These are phyloP conservation scores for Penicillium sp. DNA, from an alignment of 2,329 filamentous ascomycete genomes.

Conservation along the genomic window DNA sequence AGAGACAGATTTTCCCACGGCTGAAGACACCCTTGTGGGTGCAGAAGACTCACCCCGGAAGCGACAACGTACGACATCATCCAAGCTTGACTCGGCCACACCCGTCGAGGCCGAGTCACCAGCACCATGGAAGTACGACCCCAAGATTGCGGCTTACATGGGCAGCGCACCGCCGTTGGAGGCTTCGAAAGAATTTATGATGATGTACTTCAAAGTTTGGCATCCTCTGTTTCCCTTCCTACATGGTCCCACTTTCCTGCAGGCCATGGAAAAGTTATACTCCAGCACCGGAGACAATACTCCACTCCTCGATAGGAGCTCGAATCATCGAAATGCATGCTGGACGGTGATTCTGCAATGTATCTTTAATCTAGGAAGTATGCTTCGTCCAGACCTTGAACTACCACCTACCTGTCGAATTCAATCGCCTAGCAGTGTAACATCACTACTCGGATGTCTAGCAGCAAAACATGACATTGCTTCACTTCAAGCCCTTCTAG, in stretches of 20 bases:
- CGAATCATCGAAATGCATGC: slow-evolving; percentile 26
- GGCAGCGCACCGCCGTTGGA: slow-evolving; percentile 30
- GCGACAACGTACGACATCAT: slow-evolving; percentile 11
- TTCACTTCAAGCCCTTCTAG: slow-evolving; percentile 51
- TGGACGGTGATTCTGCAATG: slow-evolving; percentile 48
- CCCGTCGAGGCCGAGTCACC: slow-evolving; percentile 8
- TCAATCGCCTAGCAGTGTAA: slow-evolving; percentile 39
- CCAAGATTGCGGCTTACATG: slow-evolving; percentile 22
- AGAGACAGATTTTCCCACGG: slow-evolving; percentile 27
- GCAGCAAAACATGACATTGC: slow-evolving; percentile 44
- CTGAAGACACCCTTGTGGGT: slow-evolving; percentile 32
- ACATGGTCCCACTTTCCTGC: slow-evolving; percentile 50
- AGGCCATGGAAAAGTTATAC: slow-evolving; percentile 47
- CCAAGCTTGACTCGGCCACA: slow-evolving; percentile 5
- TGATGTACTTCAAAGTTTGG: slow-evolving; percentile 52
- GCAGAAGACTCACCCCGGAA: slow-evolving; percentile 23
- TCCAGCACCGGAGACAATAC: slow-evolving; percentile 9
- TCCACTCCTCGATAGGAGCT: background rate
- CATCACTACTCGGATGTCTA: slow-evolving; percentile 37
- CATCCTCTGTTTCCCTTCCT: slow-evolving; percentile 55
- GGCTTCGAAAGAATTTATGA: slow-evolving; percentile 44
- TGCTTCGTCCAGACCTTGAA: slow-evolving; percentile 31
- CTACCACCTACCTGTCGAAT: slow-evolving; percentile 39
- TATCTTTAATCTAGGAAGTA: slow-evolving; percentile 50
- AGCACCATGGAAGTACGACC: slow-evolving; percentile 30